Evolutionary conservation across 108 stramenopile species (phyloP).

Genomic region (Schizochytrium sp.): DNA sequence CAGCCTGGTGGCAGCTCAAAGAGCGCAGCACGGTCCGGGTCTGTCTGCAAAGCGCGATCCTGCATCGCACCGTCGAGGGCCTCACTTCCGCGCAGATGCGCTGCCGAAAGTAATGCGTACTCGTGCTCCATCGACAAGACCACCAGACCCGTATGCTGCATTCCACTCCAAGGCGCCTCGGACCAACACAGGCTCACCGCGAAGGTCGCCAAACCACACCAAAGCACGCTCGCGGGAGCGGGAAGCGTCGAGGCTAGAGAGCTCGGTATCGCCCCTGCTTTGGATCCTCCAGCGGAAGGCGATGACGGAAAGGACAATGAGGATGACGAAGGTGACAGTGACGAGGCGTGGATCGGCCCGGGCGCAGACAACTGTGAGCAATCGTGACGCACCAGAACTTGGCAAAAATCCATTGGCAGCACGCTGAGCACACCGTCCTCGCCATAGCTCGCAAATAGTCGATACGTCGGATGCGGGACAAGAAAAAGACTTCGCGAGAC

Average conservation of each 20-base stretch:
- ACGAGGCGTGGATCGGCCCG: not conserved
- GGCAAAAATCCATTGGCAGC: not conserved
- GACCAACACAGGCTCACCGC: not conserved
- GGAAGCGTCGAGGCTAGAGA: not conserved
- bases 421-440: not conserved
- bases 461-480: conserved; percentile 2
- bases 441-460: not conserved
- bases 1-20: not conserved
- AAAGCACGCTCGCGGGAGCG: not conserved
- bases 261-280: too few species aligned
- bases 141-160: not conserved
- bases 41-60: not conserved
- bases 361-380: not conserved
- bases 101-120: not conserved
- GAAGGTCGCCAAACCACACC: not conserved
- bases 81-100: not conserved
- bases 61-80: not conserved
- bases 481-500: not conserved
- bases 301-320: too few species aligned
- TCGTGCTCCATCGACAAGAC: conserved; percentile 7
- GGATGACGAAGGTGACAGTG: too few species aligned
- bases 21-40: not conserved
- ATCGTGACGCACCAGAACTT: not conserved
- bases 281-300: too few species aligned
- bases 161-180: not conserved